Percentiles rank a stretch among this genome's conserved stretches.
phyloP scores from a whole-genome alignment of 768 basidiomycete genomes.

The Collybiopsis confluens region DNA sequence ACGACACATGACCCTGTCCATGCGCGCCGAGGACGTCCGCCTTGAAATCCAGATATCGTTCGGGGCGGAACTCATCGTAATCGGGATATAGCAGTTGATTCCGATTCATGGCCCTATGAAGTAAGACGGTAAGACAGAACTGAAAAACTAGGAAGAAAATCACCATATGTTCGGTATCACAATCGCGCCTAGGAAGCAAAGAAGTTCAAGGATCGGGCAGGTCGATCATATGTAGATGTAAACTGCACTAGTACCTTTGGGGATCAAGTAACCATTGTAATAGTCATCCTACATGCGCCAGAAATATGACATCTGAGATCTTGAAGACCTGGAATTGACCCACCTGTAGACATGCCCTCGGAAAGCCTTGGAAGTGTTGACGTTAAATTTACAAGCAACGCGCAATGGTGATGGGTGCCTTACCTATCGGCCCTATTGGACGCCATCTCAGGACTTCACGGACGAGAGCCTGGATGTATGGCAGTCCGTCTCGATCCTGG shows the following conservation, averaged over 20 bases:
- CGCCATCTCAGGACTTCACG: constrained; percentile 20
- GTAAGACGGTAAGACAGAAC: too few relatives aligned
- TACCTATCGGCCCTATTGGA: constrained; percentile 17
- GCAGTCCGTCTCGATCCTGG: constrained; percentile 17
- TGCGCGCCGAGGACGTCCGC: constrained; percentile 15
- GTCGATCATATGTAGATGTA: too few relatives aligned
- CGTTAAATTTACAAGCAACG: too few relatives aligned
- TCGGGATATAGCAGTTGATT: constrained; percentile 19
- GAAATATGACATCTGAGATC: too few relatives aligned
- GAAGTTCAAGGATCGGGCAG: too few relatives aligned
- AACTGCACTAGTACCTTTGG: too few relatives aligned
- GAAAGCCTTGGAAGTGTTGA: neutral
- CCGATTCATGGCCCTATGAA: constrained; percentile 18
- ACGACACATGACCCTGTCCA: constrained; percentile 21
- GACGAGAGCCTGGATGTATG: constrained; percentile 21
- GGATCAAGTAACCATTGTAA: constrained; percentile 18
- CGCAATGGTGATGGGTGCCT: constrained; percentile 8
- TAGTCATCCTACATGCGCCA: constrained; percentile 13
- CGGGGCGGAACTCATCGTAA: constrained; percentile 17
- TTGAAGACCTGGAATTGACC: too few relatives aligned
- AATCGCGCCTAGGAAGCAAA: constrained; percentile 17
- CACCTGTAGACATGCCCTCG: neutral
- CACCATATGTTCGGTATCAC: constrained; percentile 16
- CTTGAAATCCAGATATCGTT: constrained; percentile 12
- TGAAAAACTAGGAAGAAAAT: too few relatives aligned